These are phyloP conservation scores for Mycena kentingensis DNA, from an alignment of 768 basidiomycete genomes.

Conservation along the genomic window DNA sequence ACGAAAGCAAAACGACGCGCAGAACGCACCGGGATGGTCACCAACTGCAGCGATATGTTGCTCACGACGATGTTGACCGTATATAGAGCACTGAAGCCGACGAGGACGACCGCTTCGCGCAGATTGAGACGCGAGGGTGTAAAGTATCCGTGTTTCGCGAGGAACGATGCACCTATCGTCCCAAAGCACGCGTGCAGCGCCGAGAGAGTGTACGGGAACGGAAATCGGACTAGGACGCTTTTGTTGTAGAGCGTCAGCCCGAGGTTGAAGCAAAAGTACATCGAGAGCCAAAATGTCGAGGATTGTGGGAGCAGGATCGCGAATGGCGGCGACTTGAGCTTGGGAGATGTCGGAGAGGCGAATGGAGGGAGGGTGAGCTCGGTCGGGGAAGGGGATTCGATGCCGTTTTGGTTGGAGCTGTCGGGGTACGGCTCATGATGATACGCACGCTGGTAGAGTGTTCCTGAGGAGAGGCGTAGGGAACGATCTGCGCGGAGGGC, in stretches of 20 bases:
- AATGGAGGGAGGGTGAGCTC: conserved; percentile 19
- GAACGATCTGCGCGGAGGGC: conserved; percentile 7
- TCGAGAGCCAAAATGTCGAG: conserved; percentile 59
- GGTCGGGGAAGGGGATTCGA: conserved; percentile 12
- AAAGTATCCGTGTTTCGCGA: conserved; percentile 48
- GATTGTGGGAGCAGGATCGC: background rate
- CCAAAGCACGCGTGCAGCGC: conserved; percentile 90
- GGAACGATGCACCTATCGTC: conserved; percentile 57
- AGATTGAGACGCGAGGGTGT: conserved; percentile 54
- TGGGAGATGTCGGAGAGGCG: conserved; percentile 13
- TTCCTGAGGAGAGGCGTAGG: conserved; percentile 2
- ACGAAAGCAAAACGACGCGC: background rate
- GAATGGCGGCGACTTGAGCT: conserved; percentile 8
- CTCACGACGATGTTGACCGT: conserved; percentile 94
- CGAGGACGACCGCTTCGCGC: conserved; percentile 60
- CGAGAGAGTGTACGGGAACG: conserved; percentile 94
- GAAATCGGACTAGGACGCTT: conserved; percentile 85
- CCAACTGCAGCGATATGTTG: conserved; percentile 85
- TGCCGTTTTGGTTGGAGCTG: conserved; percentile 1
- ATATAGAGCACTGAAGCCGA: conserved; percentile 87
- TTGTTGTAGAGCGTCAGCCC: conserved; percentile 96
- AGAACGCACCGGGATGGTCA: conserved; percentile 81
- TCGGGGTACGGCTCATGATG: conserved; percentile 25
- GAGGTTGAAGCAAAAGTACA: conserved; percentile 92
- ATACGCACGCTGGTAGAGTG: conserved; percentile 21